phyloP scores from a whole-genome alignment of 352 stramenopile genomes.

The Thalassiosira livingstoniorum region DNA sequence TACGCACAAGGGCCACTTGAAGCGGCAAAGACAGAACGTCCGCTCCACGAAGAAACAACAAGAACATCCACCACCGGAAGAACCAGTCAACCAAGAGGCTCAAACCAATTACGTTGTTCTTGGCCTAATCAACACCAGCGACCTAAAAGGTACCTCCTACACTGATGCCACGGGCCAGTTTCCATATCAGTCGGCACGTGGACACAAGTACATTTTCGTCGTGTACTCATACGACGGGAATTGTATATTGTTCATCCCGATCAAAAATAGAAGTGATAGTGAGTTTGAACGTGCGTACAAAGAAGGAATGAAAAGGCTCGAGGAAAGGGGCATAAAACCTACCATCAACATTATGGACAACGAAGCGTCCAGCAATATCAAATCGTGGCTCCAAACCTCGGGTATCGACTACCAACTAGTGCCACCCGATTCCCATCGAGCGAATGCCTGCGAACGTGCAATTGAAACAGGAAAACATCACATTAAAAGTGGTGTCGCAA shows the following conservation, averaged over 20 bases:
- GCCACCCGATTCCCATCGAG: slow-evolving; percentile 49
- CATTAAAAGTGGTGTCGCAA: slow-evolving; percentile 26
- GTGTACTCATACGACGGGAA: neutral
- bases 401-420: slow-evolving; percentile 21
- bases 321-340: neutral
- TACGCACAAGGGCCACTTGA: neutral
- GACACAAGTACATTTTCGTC: neutral
- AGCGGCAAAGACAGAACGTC: neutral
- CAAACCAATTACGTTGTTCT: too few species aligned
- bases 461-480: slow-evolving; percentile 68
- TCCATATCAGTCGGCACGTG: neutral
- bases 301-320: neutral
- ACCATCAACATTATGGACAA: slow-evolving; percentile 40
- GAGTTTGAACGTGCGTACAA: slow-evolving; percentile 1
- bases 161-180: slow-evolving; percentile 14
- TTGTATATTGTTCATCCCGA: slow-evolving; percentile 9
- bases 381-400: slow-evolving; percentile 26
- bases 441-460: slow-evolving; percentile 49
- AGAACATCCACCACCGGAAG: too few species aligned
- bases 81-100: too few species aligned
- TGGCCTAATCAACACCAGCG: too few species aligned
- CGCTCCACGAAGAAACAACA: neutral
- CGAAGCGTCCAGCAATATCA: slow-evolving; percentile 35
- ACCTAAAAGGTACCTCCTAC: neutral
- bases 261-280: neutral